These are phyloP conservation scores for Alternaria angustiovoidea DNA, from an alignment of 2,329 filamentous ascomycete genomes.

Conservation along the genomic window DNA sequence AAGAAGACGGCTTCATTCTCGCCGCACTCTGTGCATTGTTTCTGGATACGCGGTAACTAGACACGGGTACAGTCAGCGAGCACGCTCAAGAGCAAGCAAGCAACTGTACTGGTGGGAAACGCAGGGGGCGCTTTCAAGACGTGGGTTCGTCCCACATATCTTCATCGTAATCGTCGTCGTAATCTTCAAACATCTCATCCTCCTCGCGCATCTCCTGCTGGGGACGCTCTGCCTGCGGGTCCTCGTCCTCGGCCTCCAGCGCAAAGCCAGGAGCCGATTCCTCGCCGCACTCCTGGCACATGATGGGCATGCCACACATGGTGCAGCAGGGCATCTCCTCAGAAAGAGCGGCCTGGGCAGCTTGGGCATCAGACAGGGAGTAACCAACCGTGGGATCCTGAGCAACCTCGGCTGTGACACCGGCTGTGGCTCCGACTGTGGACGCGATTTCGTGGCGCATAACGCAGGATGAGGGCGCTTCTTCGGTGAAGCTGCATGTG, in stretches of 20 bases:
- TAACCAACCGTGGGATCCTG: conserved; percentile 97
- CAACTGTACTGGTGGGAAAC: conserved; percentile 37
- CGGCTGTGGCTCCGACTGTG: conserved; percentile 91
- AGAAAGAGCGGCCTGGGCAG: conserved; percentile 34
- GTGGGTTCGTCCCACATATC: conserved; percentile 42
- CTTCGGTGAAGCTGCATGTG: conserved; percentile 90
- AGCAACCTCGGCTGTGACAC: conserved; percentile 95
- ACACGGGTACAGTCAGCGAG: conserved; percentile 50
- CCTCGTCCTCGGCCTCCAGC: conserved; percentile 55
- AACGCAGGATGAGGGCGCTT: conserved; percentile 86
- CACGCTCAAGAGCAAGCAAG: conserved; percentile 49
- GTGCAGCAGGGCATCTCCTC: conserved; percentile 60
- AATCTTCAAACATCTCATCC: conserved; percentile 23
- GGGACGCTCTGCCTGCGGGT: conserved; percentile 29
- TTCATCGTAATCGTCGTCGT: conserved; percentile 35
- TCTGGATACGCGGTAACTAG: conserved; percentile 90
- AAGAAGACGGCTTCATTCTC: conserved; percentile 96
- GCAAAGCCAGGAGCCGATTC: conserved; percentile 54
- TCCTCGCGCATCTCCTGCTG: conserved; percentile 25
- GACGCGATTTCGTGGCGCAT: conserved; percentile 95
- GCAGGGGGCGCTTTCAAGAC: conserved; percentile 36
- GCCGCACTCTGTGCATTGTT: conserved; percentile 82
- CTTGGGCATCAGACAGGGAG: conserved; percentile 43
- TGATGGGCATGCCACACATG: conserved; percentile 65
- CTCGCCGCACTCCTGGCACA: conserved; percentile 62